Conservation (phyloP, 106 monocot genomes). For the Xerophyta viscosa region DNA sequence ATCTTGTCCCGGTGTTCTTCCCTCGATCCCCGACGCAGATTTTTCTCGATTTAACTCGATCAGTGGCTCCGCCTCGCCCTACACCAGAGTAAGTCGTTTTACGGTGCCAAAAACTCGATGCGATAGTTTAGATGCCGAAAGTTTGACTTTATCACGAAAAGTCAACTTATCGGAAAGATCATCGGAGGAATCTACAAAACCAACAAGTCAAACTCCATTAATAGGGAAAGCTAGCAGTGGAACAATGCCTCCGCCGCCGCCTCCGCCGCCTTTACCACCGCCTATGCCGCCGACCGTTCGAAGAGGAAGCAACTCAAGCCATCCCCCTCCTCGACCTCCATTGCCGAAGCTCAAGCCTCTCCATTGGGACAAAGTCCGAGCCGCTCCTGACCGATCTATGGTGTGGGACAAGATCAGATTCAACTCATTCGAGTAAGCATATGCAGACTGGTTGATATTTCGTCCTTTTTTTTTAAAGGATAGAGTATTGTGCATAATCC, state of each 20-base stretch:
- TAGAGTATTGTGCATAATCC: no score
- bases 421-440: constrained; percentile 81
- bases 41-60: constrained; percentile 10
- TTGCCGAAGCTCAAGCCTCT: constrained; percentile 76
- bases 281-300: not conserved
- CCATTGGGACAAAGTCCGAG: constrained; percentile 94
- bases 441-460: not conserved
- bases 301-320: constrained; percentile 6
- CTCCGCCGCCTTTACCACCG: constrained; percentile 1
- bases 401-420: constrained; percentile 87
- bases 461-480: no score
- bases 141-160: not conserved
- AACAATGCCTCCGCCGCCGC: constrained; percentile 11
- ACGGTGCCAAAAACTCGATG: not conserved
- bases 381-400: constrained; percentile 61
- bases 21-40: constrained; percentile 3
- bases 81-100: not conserved
- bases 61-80: not conserved
- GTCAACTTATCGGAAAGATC: not conserved
- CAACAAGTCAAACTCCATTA: not conserved
- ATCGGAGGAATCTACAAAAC: not conserved
- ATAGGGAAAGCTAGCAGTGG: not conserved
- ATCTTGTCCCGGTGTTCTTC: constrained; percentile 1
- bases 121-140: not conserved
- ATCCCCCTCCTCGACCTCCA: no score